phyloP scores from a whole-genome alignment of 306 rosid species.

The Begonia loranthoides region DNA sequence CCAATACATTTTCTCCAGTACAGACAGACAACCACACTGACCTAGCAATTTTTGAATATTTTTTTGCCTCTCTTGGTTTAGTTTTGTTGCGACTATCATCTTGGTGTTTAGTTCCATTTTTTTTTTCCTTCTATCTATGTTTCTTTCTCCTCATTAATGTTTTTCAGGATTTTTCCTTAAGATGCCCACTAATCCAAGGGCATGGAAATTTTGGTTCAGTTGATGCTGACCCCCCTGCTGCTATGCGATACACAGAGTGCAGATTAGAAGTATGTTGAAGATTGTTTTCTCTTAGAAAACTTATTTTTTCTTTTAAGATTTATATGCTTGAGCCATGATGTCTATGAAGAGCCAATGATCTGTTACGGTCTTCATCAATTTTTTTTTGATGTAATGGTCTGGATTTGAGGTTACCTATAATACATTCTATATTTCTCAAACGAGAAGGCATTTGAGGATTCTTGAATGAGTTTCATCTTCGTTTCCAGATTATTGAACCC shows the following conservation, averaged over 20 bases:
- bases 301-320: background rate
- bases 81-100: background rate
- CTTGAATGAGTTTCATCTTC: no score
- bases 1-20: no score
- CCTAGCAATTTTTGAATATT: no score
- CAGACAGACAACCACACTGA: no score
- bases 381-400: background rate
- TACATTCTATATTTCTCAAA: background rate
- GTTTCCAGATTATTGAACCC: no score
- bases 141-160: background rate
- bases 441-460: no score
- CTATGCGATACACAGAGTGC: conserved; percentile 99
- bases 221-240: conserved; percentile 98
- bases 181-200: conserved; percentile 81
- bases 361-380: background rate
- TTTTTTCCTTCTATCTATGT: background rate
- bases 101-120: background rate
- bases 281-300: conserved; percentile 3
- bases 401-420: background rate
- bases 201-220: conserved; percentile 97
- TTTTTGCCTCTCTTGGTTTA: no score
- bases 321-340: background rate
- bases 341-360: background rate
- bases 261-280: conserved; percentile 59
- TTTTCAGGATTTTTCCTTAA: conserved; percentile 74